Percentiles rank a stretch among this genome's conserved stretches.
Conservation (phyloP, 202 grass and related monocot species). For the Setaria viridis region DNA sequence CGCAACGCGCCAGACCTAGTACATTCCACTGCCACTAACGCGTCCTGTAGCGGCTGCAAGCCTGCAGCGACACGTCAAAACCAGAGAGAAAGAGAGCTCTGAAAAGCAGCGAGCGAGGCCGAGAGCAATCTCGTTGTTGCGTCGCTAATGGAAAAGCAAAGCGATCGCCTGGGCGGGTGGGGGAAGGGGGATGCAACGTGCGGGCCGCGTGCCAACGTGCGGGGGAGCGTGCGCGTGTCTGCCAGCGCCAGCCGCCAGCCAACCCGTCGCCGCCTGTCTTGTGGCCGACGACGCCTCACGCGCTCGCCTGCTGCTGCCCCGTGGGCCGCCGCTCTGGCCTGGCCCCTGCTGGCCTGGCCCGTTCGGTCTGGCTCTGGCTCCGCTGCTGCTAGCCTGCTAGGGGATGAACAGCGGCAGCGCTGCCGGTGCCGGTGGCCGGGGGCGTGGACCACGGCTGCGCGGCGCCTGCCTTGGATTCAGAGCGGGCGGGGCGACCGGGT, state of each 20-base stretch:
- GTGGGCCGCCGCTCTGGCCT: background rate
- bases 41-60: background rate
- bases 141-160: background rate
- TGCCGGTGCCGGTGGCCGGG: background rate
- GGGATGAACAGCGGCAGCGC: background rate
- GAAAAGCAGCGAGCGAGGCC: background rate
- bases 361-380: background rate
- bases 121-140: background rate
- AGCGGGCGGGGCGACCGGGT: background rate
- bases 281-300: background rate
- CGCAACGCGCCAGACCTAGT: background rate
- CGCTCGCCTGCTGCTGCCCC: background rate
- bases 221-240: slow-evolving; percentile 34
- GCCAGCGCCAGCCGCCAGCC: slow-evolving; percentile 3
- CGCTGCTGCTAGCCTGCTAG: background rate
- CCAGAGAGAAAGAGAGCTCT: background rate
- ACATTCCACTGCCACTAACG: background rate
- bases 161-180: background rate
- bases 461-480: background rate
- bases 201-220: slow-evolving; percentile 37
- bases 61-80: background rate
- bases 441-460: slow-evolving; percentile 20
- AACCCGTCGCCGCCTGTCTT: background rate
- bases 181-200: background rate
- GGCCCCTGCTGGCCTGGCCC: too few species aligned